A percentile compares a stretch with the other conserved stretches of the same genome.
These are phyloP conservation scores for Coffea eugenioides DNA, from an alignment of 257 asterid genomes.

Conservation along the genomic window DNA sequence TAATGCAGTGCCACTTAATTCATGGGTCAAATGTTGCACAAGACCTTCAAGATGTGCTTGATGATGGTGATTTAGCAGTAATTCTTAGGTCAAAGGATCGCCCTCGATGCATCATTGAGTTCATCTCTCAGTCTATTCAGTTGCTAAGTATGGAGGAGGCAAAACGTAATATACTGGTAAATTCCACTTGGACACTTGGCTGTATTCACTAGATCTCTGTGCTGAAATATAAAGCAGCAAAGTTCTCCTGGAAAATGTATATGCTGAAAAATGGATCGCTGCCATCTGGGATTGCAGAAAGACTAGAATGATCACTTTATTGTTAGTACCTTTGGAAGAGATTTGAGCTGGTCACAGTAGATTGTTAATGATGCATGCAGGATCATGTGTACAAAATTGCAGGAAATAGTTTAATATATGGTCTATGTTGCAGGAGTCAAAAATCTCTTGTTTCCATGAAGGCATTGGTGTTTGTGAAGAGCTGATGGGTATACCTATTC, in stretches of 20 bases:
- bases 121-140: constrained; percentile 84
- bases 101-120: constrained; percentile 84
- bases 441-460: constrained; percentile 78
- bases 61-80: constrained; percentile 68
- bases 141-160: constrained; percentile 63
- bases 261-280: background rate
- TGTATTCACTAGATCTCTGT: background rate
- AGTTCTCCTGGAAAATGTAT: background rate
- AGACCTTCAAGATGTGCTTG: constrained; percentile 69
- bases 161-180: constrained; percentile 71
- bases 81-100: constrained; percentile 76
- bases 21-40: constrained; percentile 61
- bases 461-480: constrained; percentile 85
- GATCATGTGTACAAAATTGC: background rate
- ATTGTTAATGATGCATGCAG: too few relatives aligned
- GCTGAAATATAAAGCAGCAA: background rate
- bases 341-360: background rate
- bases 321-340: background rate
- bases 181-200: background rate
- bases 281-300: background rate
- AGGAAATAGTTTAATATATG: background rate
- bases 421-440: constrained; percentile 65
- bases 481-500: constrained; percentile 82
- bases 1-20: constrained; percentile 79
- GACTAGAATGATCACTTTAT: background rate